phyloP scores from a whole-genome alignment of 2,329 filamentous ascomycete genomes.

The Claviceps purpurea region DNA sequence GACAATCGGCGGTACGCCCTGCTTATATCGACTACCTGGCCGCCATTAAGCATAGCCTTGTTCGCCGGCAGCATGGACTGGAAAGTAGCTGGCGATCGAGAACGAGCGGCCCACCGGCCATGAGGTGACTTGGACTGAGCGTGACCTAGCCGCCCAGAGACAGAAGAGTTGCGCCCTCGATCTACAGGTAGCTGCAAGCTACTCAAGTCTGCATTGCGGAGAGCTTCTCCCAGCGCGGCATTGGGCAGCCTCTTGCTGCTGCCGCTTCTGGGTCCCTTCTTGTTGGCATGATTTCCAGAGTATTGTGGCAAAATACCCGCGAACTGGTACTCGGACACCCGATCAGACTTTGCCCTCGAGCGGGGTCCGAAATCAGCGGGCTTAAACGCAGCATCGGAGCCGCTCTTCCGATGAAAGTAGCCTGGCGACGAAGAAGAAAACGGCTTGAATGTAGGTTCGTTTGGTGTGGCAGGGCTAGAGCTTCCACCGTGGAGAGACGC shows the following conservation, averaged over 20 bases:
- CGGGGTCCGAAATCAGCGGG: slow-evolving; percentile 32
- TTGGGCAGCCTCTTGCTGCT: slow-evolving; percentile 19
- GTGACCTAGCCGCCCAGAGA: slow-evolving; percentile 20
- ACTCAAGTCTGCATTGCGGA: slow-evolving; percentile 37
- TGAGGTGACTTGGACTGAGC: slow-evolving; percentile 40
- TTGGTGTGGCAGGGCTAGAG: slow-evolving; percentile 21
- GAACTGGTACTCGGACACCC: slow-evolving; percentile 46
- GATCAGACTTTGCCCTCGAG: slow-evolving; percentile 21
- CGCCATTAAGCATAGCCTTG: slow-evolving; percentile 42
- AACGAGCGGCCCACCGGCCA: slow-evolving; percentile 29
- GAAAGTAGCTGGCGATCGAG: slow-evolving; percentile 22
- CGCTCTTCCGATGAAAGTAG: slow-evolving; percentile 33
- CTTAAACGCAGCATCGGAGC: slow-evolving; percentile 39
- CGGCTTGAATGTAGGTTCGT: slow-evolving; percentile 11
- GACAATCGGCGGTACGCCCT: slow-evolving; percentile 59
- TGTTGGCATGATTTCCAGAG: slow-evolving; percentile 13
- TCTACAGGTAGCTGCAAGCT: slow-evolving; percentile 36
- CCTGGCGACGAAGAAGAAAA: slow-evolving; percentile 9
- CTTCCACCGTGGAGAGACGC: slow-evolving; percentile 14
- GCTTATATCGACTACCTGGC: slow-evolving; percentile 50
- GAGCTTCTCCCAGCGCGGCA: slow-evolving; percentile 36
- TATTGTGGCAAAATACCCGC: slow-evolving; percentile 29
- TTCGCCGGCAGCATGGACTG: slow-evolving; percentile 16
- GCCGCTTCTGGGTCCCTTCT: slow-evolving; percentile 22
- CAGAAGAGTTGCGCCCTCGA: slow-evolving; percentile 27